Evolutionary conservation across 2,329 filamentous ascomycete species (phyloP).

Genomic region (Pseudogymnoascus sp.): DNA sequence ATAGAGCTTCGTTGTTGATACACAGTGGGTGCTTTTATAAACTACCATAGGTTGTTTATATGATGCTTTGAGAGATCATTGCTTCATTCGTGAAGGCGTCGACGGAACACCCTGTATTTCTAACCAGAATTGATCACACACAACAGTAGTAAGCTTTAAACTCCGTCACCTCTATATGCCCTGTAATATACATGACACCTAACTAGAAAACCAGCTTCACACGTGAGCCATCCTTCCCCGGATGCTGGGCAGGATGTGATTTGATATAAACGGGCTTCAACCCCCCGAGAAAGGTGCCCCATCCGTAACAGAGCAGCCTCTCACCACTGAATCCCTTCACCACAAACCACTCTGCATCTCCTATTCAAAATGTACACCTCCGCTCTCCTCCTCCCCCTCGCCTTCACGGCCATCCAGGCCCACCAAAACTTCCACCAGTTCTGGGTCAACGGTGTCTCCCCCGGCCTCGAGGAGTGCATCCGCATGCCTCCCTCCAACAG

Average conservation of each 20-base stretch:
- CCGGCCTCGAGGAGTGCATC: constrained; percentile 35
- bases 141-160: neutral
- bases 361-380: neutral
- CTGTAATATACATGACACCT: constrained; percentile 2
- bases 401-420: constrained; percentile 23
- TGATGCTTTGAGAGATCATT: neutral
- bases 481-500: constrained; percentile 43
- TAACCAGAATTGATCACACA: neutral
- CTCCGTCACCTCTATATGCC: neutral
- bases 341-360: neutral
- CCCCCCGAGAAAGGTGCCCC: neutral
- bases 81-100: neutral
- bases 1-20: neutral
- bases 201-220: neutral
- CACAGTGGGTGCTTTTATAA: constrained; percentile 1
- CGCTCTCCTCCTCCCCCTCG: neutral
- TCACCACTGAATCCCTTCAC: neutral
- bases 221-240: neutral
- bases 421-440: constrained; percentile 37
- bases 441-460: constrained; percentile 32
- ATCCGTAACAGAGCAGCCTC: neutral
- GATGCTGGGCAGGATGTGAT: neutral
- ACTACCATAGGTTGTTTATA: neutral
- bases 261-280: neutral
- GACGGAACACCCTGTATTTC: neutral